Conservation (phyloP, 371 early-diverging fungal species). For the Mucor lusitanicus region DNA sequence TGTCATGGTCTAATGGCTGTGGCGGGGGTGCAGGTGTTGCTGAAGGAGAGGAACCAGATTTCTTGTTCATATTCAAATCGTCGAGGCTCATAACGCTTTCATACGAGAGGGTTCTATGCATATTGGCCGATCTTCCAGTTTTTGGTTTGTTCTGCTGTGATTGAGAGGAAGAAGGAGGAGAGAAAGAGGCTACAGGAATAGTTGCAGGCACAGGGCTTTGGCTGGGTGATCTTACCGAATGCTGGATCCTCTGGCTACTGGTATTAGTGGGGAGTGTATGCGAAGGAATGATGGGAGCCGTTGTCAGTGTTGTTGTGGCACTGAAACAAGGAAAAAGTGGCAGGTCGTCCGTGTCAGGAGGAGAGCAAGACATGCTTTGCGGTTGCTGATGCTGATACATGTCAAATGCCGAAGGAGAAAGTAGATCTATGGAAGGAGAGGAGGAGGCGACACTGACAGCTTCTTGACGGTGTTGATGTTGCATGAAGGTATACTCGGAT, state of each 20-base stretch:
- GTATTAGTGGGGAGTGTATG: not conserved
- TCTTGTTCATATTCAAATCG: constrained; percentile 10
- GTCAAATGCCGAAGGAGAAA: constrained; percentile 12
- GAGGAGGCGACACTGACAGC: constrained; percentile 11
- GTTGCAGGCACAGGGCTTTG: not conserved
- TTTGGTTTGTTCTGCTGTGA: not conserved
- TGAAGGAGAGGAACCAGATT: not conserved
- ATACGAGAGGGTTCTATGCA: constrained; percentile 21
- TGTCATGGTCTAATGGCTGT: constrained; percentile 23
- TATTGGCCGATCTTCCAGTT: not conserved
- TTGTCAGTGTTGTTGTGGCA: not conserved
- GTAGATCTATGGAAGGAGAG: constrained; percentile 14
- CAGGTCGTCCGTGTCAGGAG: constrained; percentile 5
- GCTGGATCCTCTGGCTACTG: not conserved
- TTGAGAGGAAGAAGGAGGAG: not conserved
- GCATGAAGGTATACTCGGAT: constrained; percentile 5
- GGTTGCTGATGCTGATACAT: not conserved
- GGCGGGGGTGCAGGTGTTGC: constrained; percentile 1
- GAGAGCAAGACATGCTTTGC: constrained; percentile 2
- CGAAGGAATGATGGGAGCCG: not conserved
- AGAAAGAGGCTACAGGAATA: not conserved
- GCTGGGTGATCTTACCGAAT: not conserved
- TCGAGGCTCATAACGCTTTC: constrained; percentile 20
- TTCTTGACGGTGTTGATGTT: not conserved
- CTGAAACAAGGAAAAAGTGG: not conserved